phyloP scores from a whole-genome alignment of 2,329 filamentous ascomycete genomes.

The Monilinia aucupariae region DNA sequence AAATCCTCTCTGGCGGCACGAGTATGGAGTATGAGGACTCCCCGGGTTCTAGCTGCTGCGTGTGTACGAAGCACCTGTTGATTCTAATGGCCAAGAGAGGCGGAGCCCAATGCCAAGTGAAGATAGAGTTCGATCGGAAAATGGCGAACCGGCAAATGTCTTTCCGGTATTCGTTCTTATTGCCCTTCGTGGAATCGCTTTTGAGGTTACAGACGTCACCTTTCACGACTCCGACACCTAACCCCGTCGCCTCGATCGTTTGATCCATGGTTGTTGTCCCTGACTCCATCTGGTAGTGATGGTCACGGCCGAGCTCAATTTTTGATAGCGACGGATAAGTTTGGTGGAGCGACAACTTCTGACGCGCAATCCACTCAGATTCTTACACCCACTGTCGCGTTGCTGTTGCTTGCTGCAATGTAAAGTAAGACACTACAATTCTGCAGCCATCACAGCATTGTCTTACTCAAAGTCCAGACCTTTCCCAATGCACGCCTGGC shows the following conservation, averaged over 20 bases:
- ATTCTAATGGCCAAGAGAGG: slow-evolving; percentile 12
- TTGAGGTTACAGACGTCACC: slow-evolving; percentile 7
- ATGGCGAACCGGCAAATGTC: background rate
- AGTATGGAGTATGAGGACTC: background rate
- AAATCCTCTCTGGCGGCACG: too few relatives aligned
- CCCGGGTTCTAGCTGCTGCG: background rate
- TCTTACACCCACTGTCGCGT: background rate
- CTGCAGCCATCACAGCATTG: slow-evolving; percentile 8
- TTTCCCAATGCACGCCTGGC: background rate
- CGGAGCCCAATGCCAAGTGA: slow-evolving; percentile 14
- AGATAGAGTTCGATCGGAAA: slow-evolving; percentile 11
- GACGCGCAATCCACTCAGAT: slow-evolving; percentile 3
- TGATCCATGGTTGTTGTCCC: background rate
- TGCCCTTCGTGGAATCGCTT: slow-evolving; percentile 9
- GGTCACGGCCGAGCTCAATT: background rate
- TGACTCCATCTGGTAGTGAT: slow-evolving; percentile 1
- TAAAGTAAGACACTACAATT: background rate
- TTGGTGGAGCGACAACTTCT: background rate
- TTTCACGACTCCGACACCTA: background rate
- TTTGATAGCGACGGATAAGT: background rate
- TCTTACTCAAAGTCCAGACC: background rate
- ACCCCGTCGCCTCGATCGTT: background rate
- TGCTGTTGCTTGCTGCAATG: slow-evolving; percentile 13
- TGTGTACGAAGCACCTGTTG: background rate
- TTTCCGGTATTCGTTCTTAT: background rate